phyloP scores from a whole-genome alignment of 2,329 filamentous ascomycete species.

The Lachnellula suecica region DNA sequence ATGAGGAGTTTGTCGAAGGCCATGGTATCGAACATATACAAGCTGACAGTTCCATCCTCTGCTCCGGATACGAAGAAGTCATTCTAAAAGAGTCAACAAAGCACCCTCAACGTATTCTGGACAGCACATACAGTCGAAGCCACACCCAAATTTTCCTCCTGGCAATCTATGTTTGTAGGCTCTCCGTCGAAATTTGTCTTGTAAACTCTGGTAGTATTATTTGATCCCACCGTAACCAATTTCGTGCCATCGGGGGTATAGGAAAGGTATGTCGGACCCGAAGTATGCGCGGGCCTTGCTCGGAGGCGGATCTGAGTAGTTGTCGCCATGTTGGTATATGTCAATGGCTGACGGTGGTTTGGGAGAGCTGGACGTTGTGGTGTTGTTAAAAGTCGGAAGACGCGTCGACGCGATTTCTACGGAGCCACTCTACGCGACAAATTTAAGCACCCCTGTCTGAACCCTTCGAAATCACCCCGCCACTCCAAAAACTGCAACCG shows the following conservation, averaged over 20 bases:
- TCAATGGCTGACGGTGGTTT: slow-evolving; percentile 16
- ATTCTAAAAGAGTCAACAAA: slow-evolving; percentile 46
- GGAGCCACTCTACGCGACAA: slow-evolving; percentile 21
- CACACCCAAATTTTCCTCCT: slow-evolving; percentile 81
- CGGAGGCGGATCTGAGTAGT: slow-evolving; percentile 47
- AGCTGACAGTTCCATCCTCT: slow-evolving; percentile 94
- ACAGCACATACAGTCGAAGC: slow-evolving; percentile 57
- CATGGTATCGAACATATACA: slow-evolving; percentile 78
- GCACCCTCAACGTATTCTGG: not conserved
- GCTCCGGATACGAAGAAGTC: slow-evolving; percentile 86
- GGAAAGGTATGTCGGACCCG: slow-evolving; percentile 80
- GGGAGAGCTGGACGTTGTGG: slow-evolving; percentile 2
- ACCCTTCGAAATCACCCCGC: not conserved
- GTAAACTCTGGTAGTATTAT: slow-evolving; percentile 92
- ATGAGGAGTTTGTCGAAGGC: slow-evolving; percentile 79
- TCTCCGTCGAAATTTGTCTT: slow-evolving; percentile 90
- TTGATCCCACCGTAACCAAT: slow-evolving; percentile 87
- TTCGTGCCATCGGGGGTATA: slow-evolving; percentile 88
- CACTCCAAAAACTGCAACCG: not conserved
- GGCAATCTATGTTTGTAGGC: slow-evolving; percentile 85
- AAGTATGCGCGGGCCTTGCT: slow-evolving; percentile 73
- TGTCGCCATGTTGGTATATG: slow-evolving; percentile 28
- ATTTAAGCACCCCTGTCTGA: slow-evolving; percentile 15
- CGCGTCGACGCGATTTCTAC: slow-evolving; percentile 21
- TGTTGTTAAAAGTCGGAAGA: slow-evolving; percentile 6